Evolutionary conservation across 2,329 filamentous ascomycete species (phyloP), one percentile per base, ranked within the genome.

Genomic region (Madurella fahalii): DNA sequence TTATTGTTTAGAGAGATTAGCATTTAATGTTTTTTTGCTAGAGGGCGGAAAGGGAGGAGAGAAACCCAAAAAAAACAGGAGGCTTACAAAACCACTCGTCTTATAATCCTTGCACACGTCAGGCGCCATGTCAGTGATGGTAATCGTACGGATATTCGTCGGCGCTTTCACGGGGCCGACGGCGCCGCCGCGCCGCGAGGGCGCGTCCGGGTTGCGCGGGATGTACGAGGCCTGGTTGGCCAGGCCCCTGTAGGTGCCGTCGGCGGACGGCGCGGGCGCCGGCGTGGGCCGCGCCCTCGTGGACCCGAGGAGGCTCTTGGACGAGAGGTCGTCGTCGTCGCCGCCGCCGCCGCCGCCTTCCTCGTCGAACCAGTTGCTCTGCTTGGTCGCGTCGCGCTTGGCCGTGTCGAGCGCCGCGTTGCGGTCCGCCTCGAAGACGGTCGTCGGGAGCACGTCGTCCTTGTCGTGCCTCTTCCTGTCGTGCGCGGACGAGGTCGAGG

Each of bases 111-210:
- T 97, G 73, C 94, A 99, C 0, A 95, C 89, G 62, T 97, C 93
- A 0, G 93, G 90, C 0, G 89, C 87, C 68, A 90, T 97, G 68
- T 99, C 94, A 32, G 85, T 95, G 7, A 93, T 81, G 0, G 92
- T 97, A 60, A 95, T 87, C 2, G 89, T 95, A 49, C 94, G 85
- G 53, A 99, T 86, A 65, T 97, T 97, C 1, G 89, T 89, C 0
- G 93, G 81, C 1, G 89, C 87, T 71, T 96, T 96, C 58, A 95
- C 80, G 0, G 94, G 94, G 0, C 94, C 94, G 31, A 96, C 86
- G 37, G 82, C 78, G 59, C 34, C 25, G 25, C 25, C 25, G 25
- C 25, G 25, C 25, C 84, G 80, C 30, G 73, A 75, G 2, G 85
- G 82, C 8, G 87, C 85, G 67, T 95, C 81, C 16, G 89, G 85